Percentiles rank a stretch among this genome's conserved stretches.
phyloP scores from a whole-genome alignment of 2,329 filamentous ascomycete species.

The Alternaria incomplexa region DNA sequence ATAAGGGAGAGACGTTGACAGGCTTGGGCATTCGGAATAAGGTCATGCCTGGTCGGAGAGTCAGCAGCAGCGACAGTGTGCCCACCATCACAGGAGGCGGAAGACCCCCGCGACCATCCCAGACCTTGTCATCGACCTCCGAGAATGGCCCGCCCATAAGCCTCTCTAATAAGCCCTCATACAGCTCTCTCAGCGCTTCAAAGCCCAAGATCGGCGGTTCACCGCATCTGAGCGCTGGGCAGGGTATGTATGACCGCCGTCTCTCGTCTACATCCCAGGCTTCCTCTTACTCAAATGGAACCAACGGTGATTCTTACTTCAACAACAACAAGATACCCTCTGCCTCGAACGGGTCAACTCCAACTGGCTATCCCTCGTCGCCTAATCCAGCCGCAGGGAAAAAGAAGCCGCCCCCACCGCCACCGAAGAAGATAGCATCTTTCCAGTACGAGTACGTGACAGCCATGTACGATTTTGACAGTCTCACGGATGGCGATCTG shows the following conservation, averaged over 20 bases:
- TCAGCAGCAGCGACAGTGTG: conserved; percentile 45
- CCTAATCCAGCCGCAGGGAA: conserved; percentile 59
- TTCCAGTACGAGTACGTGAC: conserved; percentile 66
- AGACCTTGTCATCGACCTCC: conserved; percentile 30
- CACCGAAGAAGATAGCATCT: conserved; percentile 63
- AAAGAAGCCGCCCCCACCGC: conserved; percentile 78
- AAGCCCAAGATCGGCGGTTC: conserved; percentile 44
- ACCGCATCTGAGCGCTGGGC: conserved; percentile 41
- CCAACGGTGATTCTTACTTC: conserved; percentile 45
- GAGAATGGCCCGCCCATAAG: conserved; percentile 41
- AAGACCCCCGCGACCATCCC: conserved; percentile 34
- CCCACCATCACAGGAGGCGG: conserved; percentile 30
- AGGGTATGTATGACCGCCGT: conserved; percentile 37
- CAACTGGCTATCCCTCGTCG: conserved; percentile 32
- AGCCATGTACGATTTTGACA: conserved; percentile 77
- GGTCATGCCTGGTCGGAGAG: conserved; percentile 40
- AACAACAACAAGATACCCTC: conserved; percentile 53
- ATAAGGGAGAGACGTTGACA: conserved; percentile 54
- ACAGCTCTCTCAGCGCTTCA: conserved; percentile 40
- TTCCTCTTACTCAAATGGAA: conserved; percentile 37
- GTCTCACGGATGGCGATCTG: conserved; percentile 72
- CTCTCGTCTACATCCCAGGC: conserved; percentile 41
- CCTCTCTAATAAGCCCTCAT: conserved; percentile 44
- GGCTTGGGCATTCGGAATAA: conserved; percentile 56
- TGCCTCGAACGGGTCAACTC: conserved; percentile 41